Conservation (phyloP, 192 early-diverging fungal genomes). For the Ramicandelaber brevisporus region DNA sequence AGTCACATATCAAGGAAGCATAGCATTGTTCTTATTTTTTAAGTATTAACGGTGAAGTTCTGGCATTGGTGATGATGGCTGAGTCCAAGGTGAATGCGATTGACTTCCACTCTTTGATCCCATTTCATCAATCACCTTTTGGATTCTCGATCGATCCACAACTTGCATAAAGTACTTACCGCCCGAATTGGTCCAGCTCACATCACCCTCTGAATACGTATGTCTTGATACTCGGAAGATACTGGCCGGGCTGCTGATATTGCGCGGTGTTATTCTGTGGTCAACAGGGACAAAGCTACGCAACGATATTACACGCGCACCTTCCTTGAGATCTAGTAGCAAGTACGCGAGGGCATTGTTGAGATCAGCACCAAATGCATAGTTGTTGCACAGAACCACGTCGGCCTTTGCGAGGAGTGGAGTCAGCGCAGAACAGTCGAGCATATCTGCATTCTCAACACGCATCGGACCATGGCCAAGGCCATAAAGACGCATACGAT, state of each 20-base stretch:
- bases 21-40: too few species aligned
- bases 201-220: conserved; percentile 40
- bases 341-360: conserved; percentile 62
- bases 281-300: conserved; percentile 57
- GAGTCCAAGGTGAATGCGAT: too few species aligned
- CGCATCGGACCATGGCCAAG: conserved; percentile 29
- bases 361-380: conserved; percentile 61
- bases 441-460: conserved; percentile 64
- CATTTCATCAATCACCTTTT: too few species aligned
- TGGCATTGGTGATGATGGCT: too few species aligned
- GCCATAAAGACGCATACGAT: conserved; percentile 45
- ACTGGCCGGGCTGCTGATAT: conserved; percentile 37
- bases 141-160: conserved; percentile 30
- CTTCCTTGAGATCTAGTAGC: conserved; percentile 83
- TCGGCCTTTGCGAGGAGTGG: conserved; percentile 53
- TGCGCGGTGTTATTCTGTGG: conserved; percentile 46
- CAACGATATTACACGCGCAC: conserved; percentile 60
- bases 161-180: conserved; percentile 58
- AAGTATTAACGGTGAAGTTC: too few species aligned
- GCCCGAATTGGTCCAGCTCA: conserved; percentile 55
- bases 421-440: conserved; percentile 39
- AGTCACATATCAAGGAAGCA: too few species aligned
- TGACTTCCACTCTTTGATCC: too few species aligned
- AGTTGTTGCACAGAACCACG: conserved; percentile 91
- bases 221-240: conserved; percentile 35